Percentiles rank a stretch among this genome's conserved stretches.
These are phyloP conservation scores for Chlamydomonas sp. DNA, from an alignment of 139 green algal genomes.

Conservation along the genomic window DNA sequence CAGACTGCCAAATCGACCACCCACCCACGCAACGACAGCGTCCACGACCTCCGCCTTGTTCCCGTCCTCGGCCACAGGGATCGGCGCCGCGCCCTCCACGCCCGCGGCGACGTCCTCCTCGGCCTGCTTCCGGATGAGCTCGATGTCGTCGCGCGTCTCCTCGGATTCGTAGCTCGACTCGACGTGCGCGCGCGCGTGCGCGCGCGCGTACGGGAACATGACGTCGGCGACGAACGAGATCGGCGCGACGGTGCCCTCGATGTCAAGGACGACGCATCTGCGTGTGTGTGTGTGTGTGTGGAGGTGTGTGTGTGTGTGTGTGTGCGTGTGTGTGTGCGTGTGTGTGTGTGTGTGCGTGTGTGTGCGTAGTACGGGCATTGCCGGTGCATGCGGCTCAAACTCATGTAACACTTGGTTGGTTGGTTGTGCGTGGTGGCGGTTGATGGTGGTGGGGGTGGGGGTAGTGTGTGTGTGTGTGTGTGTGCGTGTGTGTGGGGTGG, in stretches of 20 bases:
- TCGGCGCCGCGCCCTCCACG: conserved; percentile 4
- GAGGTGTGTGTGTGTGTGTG: no score
- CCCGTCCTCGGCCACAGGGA: conserved; percentile 13
- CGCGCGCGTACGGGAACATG: conserved; percentile 80
- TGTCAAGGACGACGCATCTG: conserved; percentile 86
- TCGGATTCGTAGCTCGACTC: conserved; percentile 42
- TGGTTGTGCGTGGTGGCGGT: no score
- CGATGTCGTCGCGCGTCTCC: conserved; percentile 63
- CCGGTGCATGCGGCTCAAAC: no score
- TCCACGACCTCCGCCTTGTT: conserved; percentile 38
- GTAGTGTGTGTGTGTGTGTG: no score
- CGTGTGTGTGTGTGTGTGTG: no score
- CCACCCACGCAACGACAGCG: conserved; percentile 49
- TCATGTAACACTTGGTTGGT: no score
- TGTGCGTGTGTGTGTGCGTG: no score
- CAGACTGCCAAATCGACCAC: no score
- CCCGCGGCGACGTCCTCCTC: conserved; percentile 21
- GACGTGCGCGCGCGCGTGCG: conserved; percentile 53
- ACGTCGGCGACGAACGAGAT: conserved; percentile 81
- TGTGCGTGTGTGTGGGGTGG: no score
- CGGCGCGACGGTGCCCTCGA: conserved; percentile 89
- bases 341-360: no score
- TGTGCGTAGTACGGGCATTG: no score
- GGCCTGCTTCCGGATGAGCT: conserved; percentile 51
- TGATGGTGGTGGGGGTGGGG: no score